Percentiles rank a stretch among this genome's conserved stretches.
Evolutionary conservation across 805 yeast species (phyloP).

Genomic region (Middelhovenomyces tepae): DNA sequence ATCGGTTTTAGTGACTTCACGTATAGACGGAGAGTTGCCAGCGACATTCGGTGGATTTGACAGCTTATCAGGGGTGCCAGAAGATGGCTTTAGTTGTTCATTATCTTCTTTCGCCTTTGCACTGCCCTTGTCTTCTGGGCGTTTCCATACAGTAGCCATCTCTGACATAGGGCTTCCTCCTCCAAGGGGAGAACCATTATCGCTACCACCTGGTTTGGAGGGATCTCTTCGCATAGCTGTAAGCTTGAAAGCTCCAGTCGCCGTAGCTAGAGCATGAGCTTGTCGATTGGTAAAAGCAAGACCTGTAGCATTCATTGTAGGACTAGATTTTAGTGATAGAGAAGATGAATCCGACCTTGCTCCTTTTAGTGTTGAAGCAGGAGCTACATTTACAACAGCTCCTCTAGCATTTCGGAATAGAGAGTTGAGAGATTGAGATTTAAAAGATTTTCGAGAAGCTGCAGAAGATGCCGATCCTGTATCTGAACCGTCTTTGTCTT

Average conservation of each 20-base stretch:
- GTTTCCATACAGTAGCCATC: constrained; percentile 17
- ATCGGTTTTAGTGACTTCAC: too few species aligned
- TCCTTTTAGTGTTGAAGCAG: constrained; percentile 4
- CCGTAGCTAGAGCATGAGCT: constrained; percentile 16
- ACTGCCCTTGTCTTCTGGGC: constrained; percentile 4
- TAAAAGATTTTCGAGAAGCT: constrained; percentile 22
- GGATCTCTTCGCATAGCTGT: constrained; percentile 16
- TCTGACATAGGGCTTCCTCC: constrained; percentile 14
- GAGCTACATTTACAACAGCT: constrained; percentile 8
- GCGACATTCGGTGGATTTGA: too few species aligned
- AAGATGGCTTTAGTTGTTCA: too few species aligned
- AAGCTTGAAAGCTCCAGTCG: constrained; percentile 22
- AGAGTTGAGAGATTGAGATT: constrained; percentile 29
- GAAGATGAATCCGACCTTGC: not conserved
- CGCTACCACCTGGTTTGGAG: constrained; percentile 1
- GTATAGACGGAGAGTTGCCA: too few species aligned
- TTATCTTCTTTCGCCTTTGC: not conserved
- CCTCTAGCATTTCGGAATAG: constrained; percentile 19
- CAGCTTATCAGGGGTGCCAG: too few species aligned
- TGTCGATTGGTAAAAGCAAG: too few species aligned
- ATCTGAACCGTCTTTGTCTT: too few species aligned
- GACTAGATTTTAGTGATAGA: too few species aligned
- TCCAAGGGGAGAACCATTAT: constrained; percentile 14
- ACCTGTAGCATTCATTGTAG: too few species aligned
- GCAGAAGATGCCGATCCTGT: too few species aligned